Evolutionary conservation across 129 eudicot genomes (phyloP).

Genomic region (Flaveria brownii): DNA sequence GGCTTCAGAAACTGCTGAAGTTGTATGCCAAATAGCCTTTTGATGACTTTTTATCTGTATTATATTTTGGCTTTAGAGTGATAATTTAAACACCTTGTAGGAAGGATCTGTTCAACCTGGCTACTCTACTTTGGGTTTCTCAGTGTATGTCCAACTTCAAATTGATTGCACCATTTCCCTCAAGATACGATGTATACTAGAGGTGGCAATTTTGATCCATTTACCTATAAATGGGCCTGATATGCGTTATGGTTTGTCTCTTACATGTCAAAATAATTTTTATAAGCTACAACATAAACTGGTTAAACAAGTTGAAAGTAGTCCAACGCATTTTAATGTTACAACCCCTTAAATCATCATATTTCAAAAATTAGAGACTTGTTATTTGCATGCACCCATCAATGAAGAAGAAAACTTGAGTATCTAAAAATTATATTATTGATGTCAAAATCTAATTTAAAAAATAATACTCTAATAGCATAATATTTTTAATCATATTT

Average conservation of each 20-base stretch:
- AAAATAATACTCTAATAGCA: neutral
- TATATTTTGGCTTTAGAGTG: conserved; percentile 12
- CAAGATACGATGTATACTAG: conserved; percentile 27
- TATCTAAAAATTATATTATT: neutral
- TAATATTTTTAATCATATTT: neutral
- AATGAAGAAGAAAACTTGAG: neutral
- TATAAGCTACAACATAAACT: neutral
- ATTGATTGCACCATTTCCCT: conserved; percentile 18
- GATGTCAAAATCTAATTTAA: conserved; percentile 4
- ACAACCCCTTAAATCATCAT: neutral
- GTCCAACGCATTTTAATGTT: neutral
- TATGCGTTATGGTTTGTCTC: conserved; percentile 6
- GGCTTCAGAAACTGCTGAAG: conserved; percentile 62
- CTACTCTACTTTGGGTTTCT: conserved; percentile 35
- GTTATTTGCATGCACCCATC: neutral
- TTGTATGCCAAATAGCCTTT: conserved; percentile 40
- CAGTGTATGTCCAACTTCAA: conserved; percentile 43
- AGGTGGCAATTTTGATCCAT: conserved; percentile 12
- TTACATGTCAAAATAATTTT: neutral
- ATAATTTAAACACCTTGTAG: conserved; percentile 26
- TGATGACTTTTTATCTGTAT: neutral
- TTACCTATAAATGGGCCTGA: neutral
- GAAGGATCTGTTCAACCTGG: conserved; percentile 41
- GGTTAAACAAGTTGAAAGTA: neutral
- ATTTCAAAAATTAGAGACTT: neutral